phyloP scores from a whole-genome alignment of 1,139 yeast genomes.

The Komagataea norvegica region DNA sequence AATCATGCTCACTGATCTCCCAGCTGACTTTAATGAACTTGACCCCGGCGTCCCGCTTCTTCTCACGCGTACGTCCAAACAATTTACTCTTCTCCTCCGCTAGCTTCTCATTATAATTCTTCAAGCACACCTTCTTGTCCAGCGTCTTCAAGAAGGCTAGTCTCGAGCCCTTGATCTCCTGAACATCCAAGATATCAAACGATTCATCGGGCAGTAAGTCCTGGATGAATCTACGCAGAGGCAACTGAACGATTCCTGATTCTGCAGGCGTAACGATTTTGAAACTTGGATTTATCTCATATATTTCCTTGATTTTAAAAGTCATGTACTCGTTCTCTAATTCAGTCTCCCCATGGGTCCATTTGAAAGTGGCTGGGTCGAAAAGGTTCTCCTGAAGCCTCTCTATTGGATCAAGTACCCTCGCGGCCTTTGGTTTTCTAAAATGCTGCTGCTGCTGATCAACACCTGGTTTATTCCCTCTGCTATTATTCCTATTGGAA shows the following conservation, averaged over 20 bases:
- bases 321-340: slow-evolving; percentile 24
- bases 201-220: slow-evolving; percentile 11
- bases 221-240: slow-evolving; percentile 5
- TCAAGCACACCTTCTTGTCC: slow-evolving; percentile 33
- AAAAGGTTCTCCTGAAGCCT: not conserved
- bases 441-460: not conserved
- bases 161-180: slow-evolving; percentile 16
- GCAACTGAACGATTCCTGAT: not conserved
- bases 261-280: slow-evolving; percentile 6
- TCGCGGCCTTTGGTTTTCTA: slow-evolving; percentile 2
- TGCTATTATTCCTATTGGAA: too few species aligned
- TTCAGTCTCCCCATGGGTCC: slow-evolving; percentile 9
- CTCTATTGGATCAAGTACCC: slow-evolving; percentile 4
- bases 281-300: slow-evolving; percentile 14
- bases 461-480: too few species aligned
- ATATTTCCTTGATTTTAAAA: slow-evolving; percentile 13
- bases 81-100: slow-evolving; percentile 31
- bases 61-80: slow-evolving; percentile 25
- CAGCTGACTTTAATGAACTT: slow-evolving; percentile 40
- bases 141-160: slow-evolving; percentile 33
- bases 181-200: slow-evolving; percentile 18
- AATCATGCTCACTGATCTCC: slow-evolving; percentile 40
- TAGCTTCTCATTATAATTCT: slow-evolving; percentile 36
- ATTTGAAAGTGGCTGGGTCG: slow-evolving; percentile 20
- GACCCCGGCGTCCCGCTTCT: slow-evolving; percentile 28